These are phyloP conservation scores for Zymoseptoria brevis DNA, from an alignment of 2,329 filamentous ascomycete genomes.

Conservation along the genomic window DNA sequence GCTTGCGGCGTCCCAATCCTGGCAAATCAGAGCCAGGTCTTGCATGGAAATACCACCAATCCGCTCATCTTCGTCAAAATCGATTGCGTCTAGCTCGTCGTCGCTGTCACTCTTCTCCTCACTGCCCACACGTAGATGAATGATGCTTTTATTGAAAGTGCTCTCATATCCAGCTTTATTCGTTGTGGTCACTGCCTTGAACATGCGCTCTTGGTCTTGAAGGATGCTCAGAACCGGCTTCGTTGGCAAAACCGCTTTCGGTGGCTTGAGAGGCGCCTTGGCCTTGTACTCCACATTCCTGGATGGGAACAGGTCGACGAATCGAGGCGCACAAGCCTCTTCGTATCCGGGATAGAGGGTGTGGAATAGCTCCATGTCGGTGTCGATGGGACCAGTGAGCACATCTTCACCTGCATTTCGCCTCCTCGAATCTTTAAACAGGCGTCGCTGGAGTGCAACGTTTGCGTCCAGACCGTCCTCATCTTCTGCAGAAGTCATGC, in stretches of 20 bases:
- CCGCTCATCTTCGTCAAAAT: conserved; percentile 52
- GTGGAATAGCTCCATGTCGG: conserved; percentile 65
- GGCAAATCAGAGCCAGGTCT: conserved; percentile 77
- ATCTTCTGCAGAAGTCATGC: conserved; percentile 14
- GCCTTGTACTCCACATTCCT: conserved; percentile 71
- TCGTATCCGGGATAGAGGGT: conserved; percentile 77
- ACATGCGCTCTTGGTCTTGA: conserved; percentile 76
- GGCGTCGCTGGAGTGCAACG: conserved; percentile 21
- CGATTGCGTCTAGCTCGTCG: conserved; percentile 44
- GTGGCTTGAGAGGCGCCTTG: conserved; percentile 69
- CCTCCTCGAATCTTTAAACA: conserved; percentile 25
- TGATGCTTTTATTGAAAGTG: conserved; percentile 32
- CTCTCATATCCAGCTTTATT: conserved; percentile 37
- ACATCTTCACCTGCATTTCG: conserved; percentile 20
- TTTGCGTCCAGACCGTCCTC: conserved; percentile 18
- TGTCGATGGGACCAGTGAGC: conserved; percentile 41
- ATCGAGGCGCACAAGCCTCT: conserved; percentile 64
- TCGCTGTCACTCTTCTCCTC: conserved; percentile 43
- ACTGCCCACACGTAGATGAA: conserved; percentile 48
- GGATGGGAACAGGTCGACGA: conserved; percentile 73
- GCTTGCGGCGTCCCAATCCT: conserved; percentile 70
- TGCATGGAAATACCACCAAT: conserved; percentile 68
- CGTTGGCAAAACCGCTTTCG: conserved; percentile 73
- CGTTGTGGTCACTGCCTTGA: conserved; percentile 58
- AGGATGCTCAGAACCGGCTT: conserved; percentile 85